Evolutionary conservation across 352 stramenopile genomes (phyloP), one percentile per base, ranked within the genome.

Genomic region (Phytophthora litchii): DNA sequence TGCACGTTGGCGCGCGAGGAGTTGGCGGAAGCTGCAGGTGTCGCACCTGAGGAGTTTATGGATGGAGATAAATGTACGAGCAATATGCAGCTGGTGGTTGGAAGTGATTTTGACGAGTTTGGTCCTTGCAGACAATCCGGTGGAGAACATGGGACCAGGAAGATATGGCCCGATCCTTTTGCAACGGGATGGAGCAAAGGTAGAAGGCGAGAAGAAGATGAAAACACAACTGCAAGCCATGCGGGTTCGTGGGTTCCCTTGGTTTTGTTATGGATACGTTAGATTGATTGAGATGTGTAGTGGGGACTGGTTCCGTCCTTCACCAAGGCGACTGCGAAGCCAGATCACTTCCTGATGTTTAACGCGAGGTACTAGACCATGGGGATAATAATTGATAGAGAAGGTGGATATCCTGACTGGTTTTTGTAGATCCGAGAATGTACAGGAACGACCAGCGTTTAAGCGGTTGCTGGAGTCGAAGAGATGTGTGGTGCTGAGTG

Each of bases 301-400:
- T 95, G 86, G 86, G 86, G 86, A 16, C 62, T 95, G 4, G 67
- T 95, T 41, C 86, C 86, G 38, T 92, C 82, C 2, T 95, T 93
- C 42, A 90, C 76, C n/a, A 93, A 93, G 60, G 70, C 82, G 20
- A 67, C 73, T 44, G 71, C 60, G 14, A 91, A 87, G 51, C 80
- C 84, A 37, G 83, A 95, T 47, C 83, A 95, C 61, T 95, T 93
- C 29, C 62, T 91, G 37, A 92, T 92, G 78, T 95, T 95, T 61
- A 95, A 95, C 46, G 86, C 83, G 4, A 81, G 86, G 86, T 92
- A 67, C 3, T 25, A 52, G 13, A 16, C 9, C 9, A 16, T 32
- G 10, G n/a, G 2, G 7, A 21, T 16, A 8, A 10, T 31, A 36
- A 1, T 34, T 44, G 21, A 17, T 46, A 21, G 8, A 41, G 25